A percentile compares a stretch with the other conserved stretches of the same genome.
Conservation (phyloP, 2,329 filamentous ascomycete genomes). For the Drechslera avenae region DNA sequence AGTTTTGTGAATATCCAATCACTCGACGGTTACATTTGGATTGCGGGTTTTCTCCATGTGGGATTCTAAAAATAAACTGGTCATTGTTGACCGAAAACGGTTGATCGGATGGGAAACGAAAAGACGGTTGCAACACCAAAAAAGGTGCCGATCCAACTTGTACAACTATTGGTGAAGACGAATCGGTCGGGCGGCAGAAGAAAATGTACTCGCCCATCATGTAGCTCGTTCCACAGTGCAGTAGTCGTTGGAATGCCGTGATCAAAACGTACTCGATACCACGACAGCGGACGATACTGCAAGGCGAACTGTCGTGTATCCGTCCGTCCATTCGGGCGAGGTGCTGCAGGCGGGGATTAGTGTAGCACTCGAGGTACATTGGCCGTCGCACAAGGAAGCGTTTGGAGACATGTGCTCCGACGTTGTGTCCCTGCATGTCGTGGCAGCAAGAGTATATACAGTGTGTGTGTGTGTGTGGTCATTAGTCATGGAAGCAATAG, state of each 20-base stretch:
- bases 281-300: conserved; percentile 5
- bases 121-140: no score
- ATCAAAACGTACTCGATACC: not conserved
- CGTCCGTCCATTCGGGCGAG: conserved; percentile 2
- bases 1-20: no score
- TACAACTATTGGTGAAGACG: no score
- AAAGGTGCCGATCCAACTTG: no score
- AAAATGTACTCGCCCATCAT: not conserved
- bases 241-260: not conserved
- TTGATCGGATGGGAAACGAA: no score
- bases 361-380: not conserved
- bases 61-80: no score
- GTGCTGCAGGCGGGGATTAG: not conserved
- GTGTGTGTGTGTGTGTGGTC: not conserved
- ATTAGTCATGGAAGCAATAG: no score
- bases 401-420: not conserved
- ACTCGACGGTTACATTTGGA: no score
- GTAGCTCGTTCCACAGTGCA: not conserved
- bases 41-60: no score
- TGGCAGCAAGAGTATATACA: not conserved
- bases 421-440: not conserved
- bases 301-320: conserved; percentile 9
- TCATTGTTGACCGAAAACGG: no score
- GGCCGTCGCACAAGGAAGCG: not conserved
- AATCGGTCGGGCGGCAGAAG: not conserved